Base-by-base conservation (phyloP, 768 basidiomycete species). In the Artomyces pyxidatus region DNA sequence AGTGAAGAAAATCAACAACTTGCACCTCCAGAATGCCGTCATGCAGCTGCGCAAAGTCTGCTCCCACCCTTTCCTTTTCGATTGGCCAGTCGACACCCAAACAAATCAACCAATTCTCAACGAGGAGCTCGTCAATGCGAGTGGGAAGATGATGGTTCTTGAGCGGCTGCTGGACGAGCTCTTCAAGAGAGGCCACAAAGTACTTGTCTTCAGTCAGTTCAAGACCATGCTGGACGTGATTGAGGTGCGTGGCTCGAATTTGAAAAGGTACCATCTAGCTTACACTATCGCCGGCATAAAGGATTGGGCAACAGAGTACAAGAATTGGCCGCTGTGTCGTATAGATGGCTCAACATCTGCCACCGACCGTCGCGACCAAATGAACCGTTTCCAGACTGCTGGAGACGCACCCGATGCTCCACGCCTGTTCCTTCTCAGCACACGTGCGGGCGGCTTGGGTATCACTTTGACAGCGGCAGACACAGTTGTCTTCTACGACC, bases 31-130 rank as follows among this genome's bases (percentile, higher is more conserved):
- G 63, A 99, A 98, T 60, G 59, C 57, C 1, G 83, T 97, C 49
- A 98, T 99, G 95, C 95, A 98, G 63, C 75, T 97, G 4, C 88
- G 95, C 47, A 97, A 98, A 74, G 88, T 93, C 2, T 91, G 90
- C 69, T 92, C 87, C 12, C 92, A 97, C 65, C 93, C 94, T 0
- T 88, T 88, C 71, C 67, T 92, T 6, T 94, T 95, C 61, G 83
- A 88, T 55, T 89, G 88, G 86, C 85, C 88, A 0, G 58, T 72
- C 38, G 81, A 90, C 57, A 71, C 75, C 1, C 58, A 68, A 5
- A 87, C 84, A 1, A 70, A 69, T n/a, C 66, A 81, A 37, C 77
- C 77, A 0, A 70, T 85, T 37, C 65, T 94, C 32, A 81, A 88
- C 56, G 82, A 88, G 22, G 82, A 93, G 58, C 71, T 97, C 27